Base-by-base conservation (phyloP, 345 rosid genomes). In the Rhizophora apiculata region DNA sequence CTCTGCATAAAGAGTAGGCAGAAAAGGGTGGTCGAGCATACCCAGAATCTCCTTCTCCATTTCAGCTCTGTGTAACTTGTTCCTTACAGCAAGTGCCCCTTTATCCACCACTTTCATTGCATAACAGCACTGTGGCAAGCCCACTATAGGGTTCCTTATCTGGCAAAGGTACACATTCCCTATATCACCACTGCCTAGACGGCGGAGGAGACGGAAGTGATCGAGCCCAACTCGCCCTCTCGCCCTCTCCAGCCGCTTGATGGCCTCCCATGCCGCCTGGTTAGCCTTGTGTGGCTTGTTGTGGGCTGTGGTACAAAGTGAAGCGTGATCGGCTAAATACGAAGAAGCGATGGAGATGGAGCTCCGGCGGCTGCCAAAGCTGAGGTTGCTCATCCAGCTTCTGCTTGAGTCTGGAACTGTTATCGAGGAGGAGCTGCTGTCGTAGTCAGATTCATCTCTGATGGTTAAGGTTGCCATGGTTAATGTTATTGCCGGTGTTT, bases 91-190 rank as follows among this genome's bases (percentile, higher is more conserved):
- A n/a, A 94, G 88, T 8, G 97, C 96, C 54, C 89, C 98, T 64
- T 83, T 87, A 63, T 91, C 98, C 29, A 94, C 98, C 60, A 93
- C 98, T 80, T 94, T 94, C 93, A 94, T 85, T 3, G 98, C 97
- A 57, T 94, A 94, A 69, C 81, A 77, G 64, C 94, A 68, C 82
- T 72, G 82, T 11, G 82, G 82, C 77, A 84, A 67, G 64, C 87
- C 81, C 73, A 86, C 83, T 43, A 84, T 63, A 13, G 88, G 84
- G 80, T 80, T 81, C 75, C 96, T 83, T 70, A 94, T 88, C 78
- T 94, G 94, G 71, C 98, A 91, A 10, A 94, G 96, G 63, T 94
- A 94, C 30, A 94, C 97, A 65, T 89, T 94, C 9, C 98, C 98
- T 10, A 91, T 71, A 70, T 94, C 98, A 0, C 98, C 97, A 68